phyloP scores from a whole-genome alignment of 2,329 filamentous ascomycete species.

The Xylariaceae sp. region DNA sequence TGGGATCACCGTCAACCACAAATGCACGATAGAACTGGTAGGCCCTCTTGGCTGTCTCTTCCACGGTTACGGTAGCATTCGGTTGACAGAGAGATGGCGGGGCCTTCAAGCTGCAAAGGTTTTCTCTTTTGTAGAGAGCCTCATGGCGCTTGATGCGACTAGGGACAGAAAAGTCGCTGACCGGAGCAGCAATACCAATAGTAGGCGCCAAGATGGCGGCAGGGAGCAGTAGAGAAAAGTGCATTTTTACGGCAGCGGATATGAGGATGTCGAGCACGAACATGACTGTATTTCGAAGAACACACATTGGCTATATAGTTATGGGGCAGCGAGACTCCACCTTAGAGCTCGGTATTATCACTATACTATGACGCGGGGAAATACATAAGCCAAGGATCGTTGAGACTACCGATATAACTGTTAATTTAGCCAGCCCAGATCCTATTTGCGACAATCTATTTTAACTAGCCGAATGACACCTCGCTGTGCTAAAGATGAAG shows the following conservation, averaged over 20 bases:
- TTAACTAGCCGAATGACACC: constrained; percentile 35
- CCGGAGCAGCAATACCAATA: constrained; percentile 37
- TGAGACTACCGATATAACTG: constrained; percentile 10
- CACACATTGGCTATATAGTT: constrained; percentile 14
- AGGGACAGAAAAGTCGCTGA: constrained; percentile 7
- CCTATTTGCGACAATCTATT: constrained; percentile 33
- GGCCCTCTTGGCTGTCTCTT: constrained; percentile 46
- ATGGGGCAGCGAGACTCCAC: neutral
- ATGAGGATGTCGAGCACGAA: neutral
- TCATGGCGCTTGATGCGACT: constrained; percentile 14
- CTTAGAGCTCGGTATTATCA: neutral
- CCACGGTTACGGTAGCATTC: constrained; percentile 42
- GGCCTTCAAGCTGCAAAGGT: constrained; percentile 44
- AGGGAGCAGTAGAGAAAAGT: constrained; percentile 33
- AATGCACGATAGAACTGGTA: constrained; percentile 50
- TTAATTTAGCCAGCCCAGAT: constrained; percentile 35
- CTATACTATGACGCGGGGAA: constrained; percentile 33
- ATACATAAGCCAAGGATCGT: constrained; percentile 22
- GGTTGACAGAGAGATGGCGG: constrained; percentile 46
- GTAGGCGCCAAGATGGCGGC: constrained; percentile 37
- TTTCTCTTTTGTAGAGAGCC: constrained; percentile 41
- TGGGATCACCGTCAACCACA: constrained; percentile 47
- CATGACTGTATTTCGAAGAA: neutral
- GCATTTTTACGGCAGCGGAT: constrained; percentile 36
- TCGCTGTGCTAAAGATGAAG: too few relatives aligned